Evolutionary conservation across 768 basidiomycete species (phyloP), one percentile per base, ranked within the genome.

Genomic region (Agaricus sinodeliciosus): DNA sequence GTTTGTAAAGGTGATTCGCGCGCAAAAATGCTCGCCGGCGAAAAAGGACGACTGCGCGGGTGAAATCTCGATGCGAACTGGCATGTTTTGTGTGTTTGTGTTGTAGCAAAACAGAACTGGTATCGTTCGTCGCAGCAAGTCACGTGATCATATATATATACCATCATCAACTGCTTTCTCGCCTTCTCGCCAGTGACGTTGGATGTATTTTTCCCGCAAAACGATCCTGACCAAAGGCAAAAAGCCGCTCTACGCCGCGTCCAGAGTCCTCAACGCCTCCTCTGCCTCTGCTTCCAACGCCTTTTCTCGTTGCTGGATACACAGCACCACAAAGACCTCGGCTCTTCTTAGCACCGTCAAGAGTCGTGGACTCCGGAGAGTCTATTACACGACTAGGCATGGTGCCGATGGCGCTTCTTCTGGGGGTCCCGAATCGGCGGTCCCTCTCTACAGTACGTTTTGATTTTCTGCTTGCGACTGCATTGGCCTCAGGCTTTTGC

Each of bases 41-140:
- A 94, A 97, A 69, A 87, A 97, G 0, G 92, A 90, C 0, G 90
- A 87, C 57, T 93, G 87, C 0, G 87, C 76, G 1, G 94, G 94
- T 0, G 79, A 78, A 18, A 89, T 84, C 25, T 81, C 77, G 36
- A 90, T 82, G 35, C 85, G 82, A 4, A 90, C 26, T 9, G 55
- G 49, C 39, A 28, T n/a, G n/a, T n/a, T n/a, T n/a, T n/a, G n/a
- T n/a, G n/a, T n/a, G n/a, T n/a, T n/a, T n/a, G n/a, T n/a, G n/a
- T n/a, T n/a, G n/a, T n/a, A n/a, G n/a, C n/a, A n/a, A n/a, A n/a
- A n/a, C n/a, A n/a, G n/a, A n/a, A n/a, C n/a, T n/a, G n/a, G n/a
- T n/a, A n/a, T n/a, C n/a, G n/a, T n/a, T n/a, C n/a, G n/a, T n/a
- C n/a, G n/a, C n/a, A n/a, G n/a, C n/a, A n/a, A n/a, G n/a, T n/a